Evolutionary conservation across 2,329 filamentous ascomycete species (phyloP), one percentile per base, ranked within the genome.

Genomic region (Botryotinia calthae): DNA sequence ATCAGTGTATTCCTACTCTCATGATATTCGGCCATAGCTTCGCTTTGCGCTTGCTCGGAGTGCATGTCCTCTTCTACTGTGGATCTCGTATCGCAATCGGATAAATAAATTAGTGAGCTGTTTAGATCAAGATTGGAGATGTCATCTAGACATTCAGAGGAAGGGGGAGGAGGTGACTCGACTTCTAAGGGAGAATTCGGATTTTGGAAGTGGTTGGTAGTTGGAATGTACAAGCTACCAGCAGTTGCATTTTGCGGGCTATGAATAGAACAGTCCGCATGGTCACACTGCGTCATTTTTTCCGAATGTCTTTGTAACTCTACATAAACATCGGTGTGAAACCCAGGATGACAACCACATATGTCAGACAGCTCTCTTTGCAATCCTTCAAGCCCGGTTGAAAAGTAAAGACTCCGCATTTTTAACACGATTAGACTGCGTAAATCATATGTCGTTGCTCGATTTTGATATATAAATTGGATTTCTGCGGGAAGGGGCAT

Each of bases 401-500:
- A 64, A 3, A 73, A 58, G 18, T 70, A 22, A 10, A 48, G 25
- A 22, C 37, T 2, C 0, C 72, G 48, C 18, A 71, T 20, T 44
- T 70, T 61, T 25, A 65, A 46, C 0, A 58, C 40, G 6, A 65
- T 25, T 0, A 73, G 59, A 9, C 28, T 58, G 34, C 66, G 44
- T 0, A 71, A 25, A 44, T 22, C 34, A n/a, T 31, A 12, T 20
- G 48, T 70, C 4, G 40, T 40, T 6, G 20, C 40, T 9, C n/a
- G 28, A 2, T 34, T 4, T 3, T 40, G 18, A 25, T 73, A 73
- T 9, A 73, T 70, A 9, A 54, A 73, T 9, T 42, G 46, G 28
- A 73, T 70, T 56, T 73, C 72, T 1, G 59, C 44, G 0, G 12
- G 22, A 2, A 70, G 31, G 3, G 71, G 71, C 42, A 69, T 37